Evolutionary conservation across 176 grass and related monocot species (phyloP).

Genomic region (Bromus sterilis): DNA sequence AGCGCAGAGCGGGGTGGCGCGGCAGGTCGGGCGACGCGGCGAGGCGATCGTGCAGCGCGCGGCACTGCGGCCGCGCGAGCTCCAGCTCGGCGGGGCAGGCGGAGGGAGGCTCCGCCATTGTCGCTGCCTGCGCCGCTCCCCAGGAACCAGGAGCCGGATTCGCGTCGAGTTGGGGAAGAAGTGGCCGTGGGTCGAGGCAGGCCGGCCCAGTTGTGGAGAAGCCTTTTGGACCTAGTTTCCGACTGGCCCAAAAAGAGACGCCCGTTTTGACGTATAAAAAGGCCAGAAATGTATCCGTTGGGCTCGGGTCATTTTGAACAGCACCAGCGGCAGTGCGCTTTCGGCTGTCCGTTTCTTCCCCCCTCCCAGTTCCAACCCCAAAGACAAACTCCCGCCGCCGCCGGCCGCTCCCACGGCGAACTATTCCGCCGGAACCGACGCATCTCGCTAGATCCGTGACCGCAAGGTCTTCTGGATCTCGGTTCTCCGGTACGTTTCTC

Average conservation of each 20-base stretch:
- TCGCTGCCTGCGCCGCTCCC: background rate
- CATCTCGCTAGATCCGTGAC: background rate
- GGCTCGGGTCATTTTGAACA: conserved; percentile 28
- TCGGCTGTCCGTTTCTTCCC: background rate
- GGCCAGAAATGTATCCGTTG: conserved; percentile 38
- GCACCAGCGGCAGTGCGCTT: background rate
- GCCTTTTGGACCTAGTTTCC: background rate
- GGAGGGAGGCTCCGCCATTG: conserved; percentile 31
- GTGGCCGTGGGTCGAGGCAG: background rate
- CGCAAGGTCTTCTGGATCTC: background rate
- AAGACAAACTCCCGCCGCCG: background rate
- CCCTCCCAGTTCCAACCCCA: background rate
- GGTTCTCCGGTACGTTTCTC: background rate
- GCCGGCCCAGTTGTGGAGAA: background rate
- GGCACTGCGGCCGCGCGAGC: conserved; percentile 31
- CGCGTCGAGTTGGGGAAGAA: background rate
- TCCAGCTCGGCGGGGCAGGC: conserved; percentile 9
- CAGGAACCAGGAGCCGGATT: background rate
- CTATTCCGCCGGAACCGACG: background rate
- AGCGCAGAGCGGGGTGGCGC: conserved; percentile 16
- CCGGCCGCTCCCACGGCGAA: background rate
- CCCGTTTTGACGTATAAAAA: background rate
- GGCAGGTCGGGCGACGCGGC: conserved; percentile 21
- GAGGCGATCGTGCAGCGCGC: conserved; percentile 41
- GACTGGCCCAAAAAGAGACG: background rate